These are phyloP conservation scores for Populus nigra DNA, from an alignment of 345 rosid genomes.

Conservation along the genomic window DNA sequence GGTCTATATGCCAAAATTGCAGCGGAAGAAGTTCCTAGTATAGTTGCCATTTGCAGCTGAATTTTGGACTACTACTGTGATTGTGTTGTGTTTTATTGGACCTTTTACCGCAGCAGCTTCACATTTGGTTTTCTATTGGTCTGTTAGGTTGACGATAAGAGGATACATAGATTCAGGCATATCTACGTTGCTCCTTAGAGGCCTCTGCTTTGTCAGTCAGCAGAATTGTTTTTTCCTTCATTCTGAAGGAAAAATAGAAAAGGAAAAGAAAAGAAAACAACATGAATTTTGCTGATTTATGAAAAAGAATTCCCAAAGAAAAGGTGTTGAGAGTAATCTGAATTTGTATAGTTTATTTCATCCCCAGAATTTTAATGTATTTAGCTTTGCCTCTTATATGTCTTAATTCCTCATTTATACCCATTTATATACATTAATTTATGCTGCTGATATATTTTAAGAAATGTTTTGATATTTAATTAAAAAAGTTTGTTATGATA, in stretches of 20 bases:
- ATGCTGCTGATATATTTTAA: too few relatives aligned
- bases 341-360: too few relatives aligned
- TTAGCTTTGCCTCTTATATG: too few relatives aligned
- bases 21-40: constrained; percentile 58
- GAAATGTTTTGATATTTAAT: too few relatives aligned
- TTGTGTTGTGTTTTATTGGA: neutral
- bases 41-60: constrained; percentile 54
- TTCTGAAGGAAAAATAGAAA: neutral
- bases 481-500: too few relatives aligned
- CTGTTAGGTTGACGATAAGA: constrained; percentile 55
- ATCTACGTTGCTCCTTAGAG: neutral
- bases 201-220: neutral
- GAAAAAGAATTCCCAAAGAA: too few relatives aligned
- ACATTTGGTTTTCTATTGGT: constrained; percentile 25
- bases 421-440: too few relatives aligned
- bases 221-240: neutral
- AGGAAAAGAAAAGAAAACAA: too few relatives aligned
- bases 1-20: constrained; percentile 56
- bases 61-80: neutral
- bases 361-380: too few relatives aligned
- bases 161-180: constrained; percentile 36
- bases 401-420: too few relatives aligned
- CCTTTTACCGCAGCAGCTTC: neutral
- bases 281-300: neutral
- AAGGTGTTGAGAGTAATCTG: too few relatives aligned